Evolutionary conservation across 768 basidiomycete genomes (phyloP), one percentile per base, ranked within the genome.

Genomic region (Fomitopsis pulvina): DNA sequence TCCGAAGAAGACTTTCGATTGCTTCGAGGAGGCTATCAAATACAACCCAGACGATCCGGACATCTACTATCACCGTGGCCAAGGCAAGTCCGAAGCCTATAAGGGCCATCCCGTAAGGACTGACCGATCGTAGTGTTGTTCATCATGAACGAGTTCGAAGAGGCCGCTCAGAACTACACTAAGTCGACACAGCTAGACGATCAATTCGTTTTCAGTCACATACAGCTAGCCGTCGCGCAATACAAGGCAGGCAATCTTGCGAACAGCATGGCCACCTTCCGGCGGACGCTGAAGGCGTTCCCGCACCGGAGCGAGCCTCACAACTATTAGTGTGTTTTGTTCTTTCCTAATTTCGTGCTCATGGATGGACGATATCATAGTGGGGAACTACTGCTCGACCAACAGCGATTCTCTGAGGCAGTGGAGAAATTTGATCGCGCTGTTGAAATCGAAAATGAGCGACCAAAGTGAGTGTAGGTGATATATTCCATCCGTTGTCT

Each of bases 21-120:
- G 87, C 64, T 98, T 97, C 63, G 93, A 95, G 39, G 75, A 85
- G 54, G 96, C 96, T 1, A 85, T 92, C 62, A 74, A 76, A 58
- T 78, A 87, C 57, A 84, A 98, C 60, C 71, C 83, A 5, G 71
- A 82, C 42, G 94, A 98, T 68, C 85, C 95, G 0, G 95, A 98
- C 67, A 92, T 96, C 50, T 98, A 91, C 73, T 99, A 99, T 69
- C 96, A 99, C 66, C 91, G 94, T 58, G 96, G 95, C 40, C 96
- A 99, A 75, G 90, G 90, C 88, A 43, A 42, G 75, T 27, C 14
- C n/a, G n/a, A n/a, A n/a, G n/a, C n/a, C n/a, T n/a, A n/a, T n/a
- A 6, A 6, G n/a, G n/a, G n/a, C n/a, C n/a, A n/a, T n/a, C n/a
- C n/a, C n/a, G n/a, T n/a, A n/a, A n/a, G n/a, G n/a, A n/a, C n/a